Evolutionary conservation across 1,284 basidiomycete genomes (phyloP), one percentile per base, ranked within the genome.

Genomic region (Mixia osmundae): DNA sequence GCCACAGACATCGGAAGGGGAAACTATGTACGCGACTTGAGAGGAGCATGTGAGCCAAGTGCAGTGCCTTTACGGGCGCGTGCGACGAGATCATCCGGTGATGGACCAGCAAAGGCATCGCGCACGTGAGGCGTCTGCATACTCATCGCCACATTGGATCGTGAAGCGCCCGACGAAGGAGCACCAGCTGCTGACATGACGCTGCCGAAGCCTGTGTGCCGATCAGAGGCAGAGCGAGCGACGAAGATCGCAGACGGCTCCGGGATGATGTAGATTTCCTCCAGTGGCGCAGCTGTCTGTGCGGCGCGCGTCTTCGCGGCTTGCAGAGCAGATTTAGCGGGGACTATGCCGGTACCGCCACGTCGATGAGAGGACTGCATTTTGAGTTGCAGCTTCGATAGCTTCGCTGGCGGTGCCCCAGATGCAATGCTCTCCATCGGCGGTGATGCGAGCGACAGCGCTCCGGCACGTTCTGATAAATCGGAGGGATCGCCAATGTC

Each of bases 11-110:
- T n/a, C n/a, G n/a, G n/a, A n/a, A n/a, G n/a, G n/a, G n/a, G n/a
- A n/a, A n/a, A n/a, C n/a, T n/a, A n/a, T n/a, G n/a, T n/a, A n/a
- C n/a, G n/a, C n/a, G n/a, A n/a, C n/a, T n/a, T n/a, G n/a, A n/a
- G n/a, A n/a, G n/a, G n/a, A n/a, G n/a, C n/a, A n/a, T n/a, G n/a
- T n/a, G n/a, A n/a, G n/a, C 53, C 57, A 2, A 54, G 35, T 20
- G 51, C 54, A 5, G 80, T 78, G 31, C 76, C 76, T 37, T 66
- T 67, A 24, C 82, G 69, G 25, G 82, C 78, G 44, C 68, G 69
- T 50, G 76, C 60, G 10, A 87, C 70, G 38, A 75, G 57, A 49
- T 87, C 80, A 47, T 87, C 80, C 9, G 82, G 80, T 52, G 79
- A 85, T n/a, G 76, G 77, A 18, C 64, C 62, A 42, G 77, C 68